Evolutionary conservation across 2,329 filamentous ascomycete species (phyloP).

Genomic region (Tolypocladium inflatum): DNA sequence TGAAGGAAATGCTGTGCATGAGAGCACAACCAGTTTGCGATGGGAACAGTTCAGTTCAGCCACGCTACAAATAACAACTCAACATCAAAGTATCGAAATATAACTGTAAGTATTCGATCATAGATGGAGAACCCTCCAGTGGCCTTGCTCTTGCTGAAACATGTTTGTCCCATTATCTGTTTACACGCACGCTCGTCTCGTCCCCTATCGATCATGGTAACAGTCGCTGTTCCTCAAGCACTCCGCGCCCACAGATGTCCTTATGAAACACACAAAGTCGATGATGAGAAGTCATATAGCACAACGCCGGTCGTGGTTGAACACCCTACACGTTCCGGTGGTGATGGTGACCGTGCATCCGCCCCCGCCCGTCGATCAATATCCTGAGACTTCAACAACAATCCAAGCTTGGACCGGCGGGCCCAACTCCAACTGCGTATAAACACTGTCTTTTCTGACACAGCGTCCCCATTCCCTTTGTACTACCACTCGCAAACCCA

Average conservation of each 20-base stretch:
- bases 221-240: too few relatives aligned
- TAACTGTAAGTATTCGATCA: not conserved
- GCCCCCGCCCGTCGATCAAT: not conserved
- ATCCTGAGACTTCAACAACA: not conserved
- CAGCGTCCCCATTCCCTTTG: too few relatives aligned
- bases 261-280: not conserved
- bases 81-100: not conserved
- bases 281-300: not conserved
- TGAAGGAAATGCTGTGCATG: not conserved
- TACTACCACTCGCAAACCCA: too few relatives aligned
- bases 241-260: too few relatives aligned
- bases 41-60: not conserved
- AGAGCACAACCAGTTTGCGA: not conserved
- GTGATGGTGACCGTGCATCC: not conserved
- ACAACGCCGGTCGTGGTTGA: not conserved
- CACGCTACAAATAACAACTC: not conserved
- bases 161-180: not conserved
- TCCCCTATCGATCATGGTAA: not conserved
- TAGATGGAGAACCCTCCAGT: not conserved
- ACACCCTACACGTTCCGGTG: not conserved
- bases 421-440: not conserved
- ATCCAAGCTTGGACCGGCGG: too few relatives aligned
- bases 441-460: too few relatives aligned
- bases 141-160: not conserved
- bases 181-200: not conserved